Evolutionary conservation across 148 eudicot species (phyloP), one percentile per base, ranked within the genome.

Genomic region (Cornus florida): DNA sequence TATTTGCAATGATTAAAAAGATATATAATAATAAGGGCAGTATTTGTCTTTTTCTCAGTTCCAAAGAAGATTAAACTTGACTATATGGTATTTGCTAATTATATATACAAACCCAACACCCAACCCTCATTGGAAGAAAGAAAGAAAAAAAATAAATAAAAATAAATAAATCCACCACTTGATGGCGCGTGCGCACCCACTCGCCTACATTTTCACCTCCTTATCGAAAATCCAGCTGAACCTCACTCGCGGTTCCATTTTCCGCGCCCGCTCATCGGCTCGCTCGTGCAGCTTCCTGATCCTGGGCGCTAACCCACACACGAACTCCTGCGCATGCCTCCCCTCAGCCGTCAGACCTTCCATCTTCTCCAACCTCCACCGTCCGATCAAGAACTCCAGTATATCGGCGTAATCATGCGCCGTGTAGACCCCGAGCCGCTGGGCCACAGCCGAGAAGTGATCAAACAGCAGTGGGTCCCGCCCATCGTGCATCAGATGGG

Each of bases 331-430:
- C n/a, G 84, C 84, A 3, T 39, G 7, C 75, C 80, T 66, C 39
- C 70, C 87, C 35, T 77, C 84, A 14, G 24, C 59, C 2, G 43
- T 64, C 69, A 84, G 16, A 33, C 84, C 87, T 31, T 69, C 76
- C 17, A 81, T 6, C 77, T 81, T 78, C 76, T 81, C 87, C 74
- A 84, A 22, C 33, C 69, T 20, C 87, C 87, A 84, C 50, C 80
- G 66, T 31, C 77, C 77, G 41, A 84, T 53, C 79, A 84, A 67
- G 39, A 72, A 69, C 77, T 83, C 89, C 75, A 83, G 31, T 14
- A 86, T 86, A n/a, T 81, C 84, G 0, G 86, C 86, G 8, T 86
- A 86, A 70, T 86, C 89, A 1, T 68, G 5, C 3, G 84, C 86
- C 12, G 89, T 86, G 77, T 86, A 86, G 2, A 86, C 84, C 33